Percentiles rank a stretch among this genome's conserved stretches.
Evolutionary conservation across 176 grass and related monocot species (phyloP).

Genomic region (Tuctoria greenei): DNA sequence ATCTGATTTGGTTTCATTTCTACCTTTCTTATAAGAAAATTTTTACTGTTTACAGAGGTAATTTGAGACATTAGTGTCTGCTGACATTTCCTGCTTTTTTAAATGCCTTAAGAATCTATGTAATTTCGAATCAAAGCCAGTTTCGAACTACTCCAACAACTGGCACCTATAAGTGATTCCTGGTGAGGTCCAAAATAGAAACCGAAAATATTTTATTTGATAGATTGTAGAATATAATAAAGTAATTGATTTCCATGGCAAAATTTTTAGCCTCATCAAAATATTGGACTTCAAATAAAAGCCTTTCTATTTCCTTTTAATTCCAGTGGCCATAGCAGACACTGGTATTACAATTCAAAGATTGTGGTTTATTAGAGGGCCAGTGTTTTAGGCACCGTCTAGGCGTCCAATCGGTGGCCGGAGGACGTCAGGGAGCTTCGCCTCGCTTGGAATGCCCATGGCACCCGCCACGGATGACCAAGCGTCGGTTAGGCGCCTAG

Average conservation of each 20-base stretch:
- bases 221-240: neutral
- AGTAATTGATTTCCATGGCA: neutral
- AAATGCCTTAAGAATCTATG: neutral
- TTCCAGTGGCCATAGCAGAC: neutral
- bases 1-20: neutral
- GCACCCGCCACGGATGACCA: no score
- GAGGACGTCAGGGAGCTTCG: no score
- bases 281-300: neutral
- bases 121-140: neutral
- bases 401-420: no score
- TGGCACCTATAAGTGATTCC: neutral
- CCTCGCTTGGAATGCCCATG: no score
- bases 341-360: neutral
- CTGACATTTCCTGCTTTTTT: neutral
- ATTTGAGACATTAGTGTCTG: neutral
- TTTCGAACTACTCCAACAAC: neutral
- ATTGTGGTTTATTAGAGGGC: no score
- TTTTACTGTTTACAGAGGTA: neutral
- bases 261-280: neutral
- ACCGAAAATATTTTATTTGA: neutral
- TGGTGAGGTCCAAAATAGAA: neutral
- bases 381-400: no score
- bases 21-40: conserved; percentile 16
- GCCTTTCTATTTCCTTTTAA: neutral
- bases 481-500: no score